Evolutionary conservation across 164 flowering plant genomes (phyloP).

Genomic region (grape (Vitis vinifera)): ASM3070453v1 NC_081808.1:8742001-8742500

Average conservation of each 20-base stretch:
- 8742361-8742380: constrained; percentile 40
- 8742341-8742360: constrained; percentile 29
- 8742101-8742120: background rate
- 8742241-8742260: no score
- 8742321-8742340: constrained; percentile 37
- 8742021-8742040: background rate
- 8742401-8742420: constrained; percentile 36
- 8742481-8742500: no score
- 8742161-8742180: background rate
- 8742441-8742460: no score
- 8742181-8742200: no score
- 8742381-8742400: constrained; percentile 33
- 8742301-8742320: constrained; percentile 31
- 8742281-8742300: background rate
- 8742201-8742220: no score
- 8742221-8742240: no score
- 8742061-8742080: background rate
- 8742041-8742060: background rate
- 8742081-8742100: background rate
- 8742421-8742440: constrained; percentile 8
- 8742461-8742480: no score
- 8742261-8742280: no score
- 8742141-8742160: constrained; percentile 27
- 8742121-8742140: background rate
- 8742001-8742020: background rate